Base-by-base conservation (phyloP, 2,329 filamentous ascomycete species). In the Colletotrichum neosansevieriae region DNA sequence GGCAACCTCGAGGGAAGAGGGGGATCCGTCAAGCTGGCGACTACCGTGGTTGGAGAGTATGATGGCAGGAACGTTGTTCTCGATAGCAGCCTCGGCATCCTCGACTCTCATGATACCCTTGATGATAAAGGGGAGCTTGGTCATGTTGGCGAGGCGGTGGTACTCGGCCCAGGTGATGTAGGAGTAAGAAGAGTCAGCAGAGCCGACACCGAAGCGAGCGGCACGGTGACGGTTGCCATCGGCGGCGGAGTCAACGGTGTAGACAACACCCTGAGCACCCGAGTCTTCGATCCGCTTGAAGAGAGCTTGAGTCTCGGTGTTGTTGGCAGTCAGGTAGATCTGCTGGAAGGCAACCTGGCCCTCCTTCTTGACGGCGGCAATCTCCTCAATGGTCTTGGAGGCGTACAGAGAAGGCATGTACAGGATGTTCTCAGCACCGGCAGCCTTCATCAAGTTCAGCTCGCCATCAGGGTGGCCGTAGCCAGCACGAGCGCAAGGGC, bases 401-500 rank as follows among this genome's bases (percentile, higher is more conserved):
- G 79, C 77, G 53, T 74, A 78, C 17, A 78, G 74, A 3, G 79
- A 75, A 29, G 79, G 77, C 78, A 86, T 83, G 75, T 88, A 88
- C 3, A 86, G 79, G 59, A 87, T 84, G 60, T 82, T 77, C 6
- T 79, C 81, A n/a, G 78, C 74, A 9, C 76, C 82, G 10, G 86
- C 85, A 45, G 79, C 84, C 76, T 82, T 79, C 61, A 85, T 80
- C 24, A 88, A 75, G 72, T 84, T 85, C 7, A 80, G 71, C 76
- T 88, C 85, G 21, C 78, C 85, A 10, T 82, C 79, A 0, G 77
- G 74, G 70, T 87, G 79, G 7, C 74, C 85, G 59, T 82, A 81
- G 32, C 75, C 81, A 17, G 77, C 85, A 6, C 79, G 78, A 29
- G 84, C 83, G 10, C 81, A 82, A 4, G 85, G 84, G 65, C 79